These are phyloP conservation scores for Fusarium avenaceum DNA, from an alignment of 2,329 filamentous ascomycete species.

Conservation along the genomic window DNA sequence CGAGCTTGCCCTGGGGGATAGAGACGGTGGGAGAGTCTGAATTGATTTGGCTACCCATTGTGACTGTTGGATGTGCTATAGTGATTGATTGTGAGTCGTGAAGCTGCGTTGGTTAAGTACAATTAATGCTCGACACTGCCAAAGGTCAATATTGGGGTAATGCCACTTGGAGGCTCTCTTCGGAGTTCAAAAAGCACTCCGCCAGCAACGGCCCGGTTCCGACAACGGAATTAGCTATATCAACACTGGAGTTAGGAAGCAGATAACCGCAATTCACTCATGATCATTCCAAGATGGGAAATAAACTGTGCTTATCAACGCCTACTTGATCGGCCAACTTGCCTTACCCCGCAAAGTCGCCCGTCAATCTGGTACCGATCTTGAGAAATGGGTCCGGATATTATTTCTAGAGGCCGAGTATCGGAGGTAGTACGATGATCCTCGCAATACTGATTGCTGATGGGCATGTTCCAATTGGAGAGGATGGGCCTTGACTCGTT, in stretches of 20 bases:
- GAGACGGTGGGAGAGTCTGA: slow-evolving; percentile 28
- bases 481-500: neutral
- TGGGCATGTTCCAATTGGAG: slow-evolving; percentile 2
- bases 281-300: slow-evolving; percentile 7
- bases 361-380: slow-evolving; percentile 5
- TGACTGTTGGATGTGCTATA: neutral
- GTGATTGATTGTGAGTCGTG: neutral
- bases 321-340: slow-evolving; percentile 13
- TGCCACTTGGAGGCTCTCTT: neutral
- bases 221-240: slow-evolving; percentile 4
- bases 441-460: slow-evolving; percentile 3
- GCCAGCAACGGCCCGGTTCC: slow-evolving; percentile 10
- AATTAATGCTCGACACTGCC: neutral
- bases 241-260: neutral
- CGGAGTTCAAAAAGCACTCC: slow-evolving; percentile 32
- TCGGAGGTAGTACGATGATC: slow-evolving; percentile 8
- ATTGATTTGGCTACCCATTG: slow-evolving; percentile 33
- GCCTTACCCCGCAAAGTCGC: slow-evolving; percentile 25
- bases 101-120: neutral
- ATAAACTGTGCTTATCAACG: neutral
- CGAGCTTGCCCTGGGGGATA: slow-evolving; percentile 42
- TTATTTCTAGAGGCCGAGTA: slow-evolving; percentile 31
- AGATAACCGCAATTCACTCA: neutral
- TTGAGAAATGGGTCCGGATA: slow-evolving; percentile 1
- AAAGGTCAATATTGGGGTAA: neutral